Percentiles rank a stretch among this genome's conserved stretches.
These are phyloP conservation scores for Rhododendron kiyosumense DNA, from an alignment of 148 eudicot species.

Conservation along the genomic window DNA sequence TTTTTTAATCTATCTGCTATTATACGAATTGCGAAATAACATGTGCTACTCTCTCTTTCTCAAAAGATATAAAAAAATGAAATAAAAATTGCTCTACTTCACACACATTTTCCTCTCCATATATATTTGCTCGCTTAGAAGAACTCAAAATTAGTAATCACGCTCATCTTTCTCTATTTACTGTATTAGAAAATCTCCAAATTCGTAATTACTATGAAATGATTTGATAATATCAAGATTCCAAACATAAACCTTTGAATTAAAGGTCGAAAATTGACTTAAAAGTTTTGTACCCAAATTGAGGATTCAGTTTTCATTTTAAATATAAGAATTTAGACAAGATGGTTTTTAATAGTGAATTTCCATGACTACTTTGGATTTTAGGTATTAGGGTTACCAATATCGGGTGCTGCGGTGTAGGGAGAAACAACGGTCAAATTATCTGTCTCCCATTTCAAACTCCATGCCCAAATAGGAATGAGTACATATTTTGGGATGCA, in stretches of 20 bases:
- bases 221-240: not conserved
- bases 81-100: too few species aligned
- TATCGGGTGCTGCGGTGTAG: conserved; percentile 86
- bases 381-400: conserved; percentile 69
- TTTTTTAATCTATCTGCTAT: too few species aligned
- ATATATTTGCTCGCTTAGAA: too few species aligned
- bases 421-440: conserved; percentile 82
- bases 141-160: too few species aligned
- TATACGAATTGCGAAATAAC: too few species aligned
- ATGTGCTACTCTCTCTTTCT: too few species aligned
- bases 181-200: too few species aligned
- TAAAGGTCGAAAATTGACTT: not conserved
- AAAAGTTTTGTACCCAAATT: not conserved
- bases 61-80: too few species aligned
- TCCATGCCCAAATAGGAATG: conserved; percentile 47
- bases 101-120: too few species aligned
- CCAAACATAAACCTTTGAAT: not conserved
- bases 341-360: not conserved
- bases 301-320: not conserved
- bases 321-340: not conserved
- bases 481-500: conserved; percentile 67
- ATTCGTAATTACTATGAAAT: too few species aligned
- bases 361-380: not conserved
- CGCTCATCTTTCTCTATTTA: too few species aligned
- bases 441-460: conserved; percentile 63